A percentile compares a stretch with the other conserved stretches of the same genome.
Conservation (phyloP, 768 basidiomycete genomes). For the Mycena venus region DNA sequence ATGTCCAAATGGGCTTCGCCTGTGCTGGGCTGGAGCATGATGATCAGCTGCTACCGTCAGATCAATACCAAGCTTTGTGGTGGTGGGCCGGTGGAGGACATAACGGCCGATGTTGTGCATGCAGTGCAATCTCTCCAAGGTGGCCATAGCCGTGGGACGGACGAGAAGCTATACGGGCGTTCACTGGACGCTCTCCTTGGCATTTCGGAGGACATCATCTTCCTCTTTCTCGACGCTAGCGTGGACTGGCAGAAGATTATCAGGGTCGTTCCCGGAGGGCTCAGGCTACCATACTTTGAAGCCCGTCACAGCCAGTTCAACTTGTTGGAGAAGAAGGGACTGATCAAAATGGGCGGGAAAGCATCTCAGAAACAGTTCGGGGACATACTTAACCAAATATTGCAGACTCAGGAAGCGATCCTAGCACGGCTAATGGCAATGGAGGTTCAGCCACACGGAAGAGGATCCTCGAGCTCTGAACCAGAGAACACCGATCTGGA, state of each 20-base stretch:
- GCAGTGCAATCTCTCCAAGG: slow-evolving; percentile 37
- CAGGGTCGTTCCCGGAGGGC: slow-evolving; percentile 40
- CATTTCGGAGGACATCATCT: slow-evolving; percentile 40
- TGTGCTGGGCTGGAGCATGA: slow-evolving; percentile 21
- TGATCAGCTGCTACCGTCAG: slow-evolving; percentile 20
- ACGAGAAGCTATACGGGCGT: slow-evolving; percentile 44
- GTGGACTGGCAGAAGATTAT: slow-evolving; percentile 37
- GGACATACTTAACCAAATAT: too few relatives aligned
- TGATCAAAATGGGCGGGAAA: not conserved
- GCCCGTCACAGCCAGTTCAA: not conserved
- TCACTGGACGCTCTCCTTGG: slow-evolving; percentile 38
- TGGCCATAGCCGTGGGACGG: slow-evolving; percentile 38
- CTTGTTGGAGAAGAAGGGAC: not conserved
- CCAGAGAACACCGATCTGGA: too few relatives aligned
- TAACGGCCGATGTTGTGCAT: not conserved
- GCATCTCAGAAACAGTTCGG: too few relatives aligned
- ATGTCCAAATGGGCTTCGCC: not conserved
- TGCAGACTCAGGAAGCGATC: too few relatives aligned
- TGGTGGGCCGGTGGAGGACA: not conserved
- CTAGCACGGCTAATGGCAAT: too few relatives aligned
- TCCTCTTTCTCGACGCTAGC: slow-evolving; percentile 40
- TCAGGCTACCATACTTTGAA: not conserved
- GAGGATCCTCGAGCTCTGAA: too few relatives aligned
- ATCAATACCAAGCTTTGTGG: slow-evolving; percentile 36
- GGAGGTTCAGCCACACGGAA: too few relatives aligned